Conservation (phyloP, 177 flowering plant species). For the Vitis hybrid region DNA sequence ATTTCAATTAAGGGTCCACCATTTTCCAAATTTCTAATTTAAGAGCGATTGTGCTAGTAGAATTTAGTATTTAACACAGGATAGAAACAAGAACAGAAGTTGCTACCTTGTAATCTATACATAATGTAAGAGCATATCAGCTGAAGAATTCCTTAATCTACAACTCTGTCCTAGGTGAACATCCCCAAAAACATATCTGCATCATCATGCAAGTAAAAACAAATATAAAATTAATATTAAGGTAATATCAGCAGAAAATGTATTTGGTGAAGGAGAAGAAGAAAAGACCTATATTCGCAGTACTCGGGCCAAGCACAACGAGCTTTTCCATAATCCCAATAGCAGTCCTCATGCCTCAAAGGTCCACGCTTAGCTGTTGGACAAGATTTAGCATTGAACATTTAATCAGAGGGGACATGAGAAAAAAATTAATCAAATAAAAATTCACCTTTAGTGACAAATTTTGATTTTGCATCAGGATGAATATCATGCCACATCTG, state of each 20-base stretch:
- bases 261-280: background rate
- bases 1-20: no score
- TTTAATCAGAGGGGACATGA: background rate
- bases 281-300: conserved; percentile 86
- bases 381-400: conserved; percentile 10
- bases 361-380: conserved; percentile 88
- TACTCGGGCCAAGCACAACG: conserved; percentile 92
- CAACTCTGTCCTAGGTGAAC: conserved; percentile 99
- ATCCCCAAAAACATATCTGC: conserved; percentile 91
- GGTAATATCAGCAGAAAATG: no score
- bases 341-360: conserved; percentile 89
- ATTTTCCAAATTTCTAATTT: no score
- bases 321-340: conserved; percentile 99
- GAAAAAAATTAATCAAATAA: background rate
- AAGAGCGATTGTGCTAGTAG: no score
- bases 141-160: conserved; percentile 69
- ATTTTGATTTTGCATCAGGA: conserved; percentile 64
- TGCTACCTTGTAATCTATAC: conserved; percentile 39
- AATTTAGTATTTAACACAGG: background rate
- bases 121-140: conserved; percentile 59
- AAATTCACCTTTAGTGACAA: conserved; percentile 81
- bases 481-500: conserved; percentile 98
- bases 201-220: conserved; percentile 9
- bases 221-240: background rate
- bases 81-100: background rate